Percentiles rank a stretch among this genome's conserved stretches.
Conservation (phyloP, 164 flowering plant species). For the Chimonanthus salicifolius region DNA sequence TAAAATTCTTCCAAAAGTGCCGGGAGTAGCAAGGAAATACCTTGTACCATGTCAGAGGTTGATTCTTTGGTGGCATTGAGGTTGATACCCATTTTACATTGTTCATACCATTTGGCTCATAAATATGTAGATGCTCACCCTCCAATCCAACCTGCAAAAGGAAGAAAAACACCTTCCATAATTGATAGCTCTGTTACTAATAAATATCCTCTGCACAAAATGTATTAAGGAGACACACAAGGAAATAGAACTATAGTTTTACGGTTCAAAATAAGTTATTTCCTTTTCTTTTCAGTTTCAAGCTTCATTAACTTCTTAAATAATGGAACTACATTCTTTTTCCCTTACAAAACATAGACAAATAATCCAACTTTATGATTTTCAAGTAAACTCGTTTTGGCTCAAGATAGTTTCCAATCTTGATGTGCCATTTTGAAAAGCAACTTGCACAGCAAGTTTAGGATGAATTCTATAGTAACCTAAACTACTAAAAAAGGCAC, state of each 20-base stretch:
- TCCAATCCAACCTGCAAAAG: conserved; percentile 64
- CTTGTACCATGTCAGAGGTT: conserved; percentile 98
- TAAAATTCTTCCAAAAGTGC: background rate
- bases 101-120: conserved; percentile 38
- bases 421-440: background rate
- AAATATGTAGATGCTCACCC: conserved; percentile 73
- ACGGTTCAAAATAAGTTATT: background rate
- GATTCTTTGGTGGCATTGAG: conserved; percentile 59
- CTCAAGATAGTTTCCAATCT: background rate
- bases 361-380: background rate
- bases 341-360: too few species aligned
- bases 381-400: background rate
- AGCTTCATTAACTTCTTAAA: background rate
- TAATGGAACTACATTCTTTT: too few species aligned
- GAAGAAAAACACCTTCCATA: conserved; percentile 3
- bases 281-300: background rate
- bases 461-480: background rate
- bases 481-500: background rate
- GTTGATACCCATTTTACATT: conserved; percentile 59
- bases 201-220: background rate
- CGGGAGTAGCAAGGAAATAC: conserved; percentile 21
- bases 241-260: background rate
- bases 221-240: background rate
- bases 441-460: background rate
- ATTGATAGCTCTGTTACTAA: background rate